Base-by-base conservation (phyloP, 75 land plant genomes). In the Cunninghamia lanceolata region DNA sequence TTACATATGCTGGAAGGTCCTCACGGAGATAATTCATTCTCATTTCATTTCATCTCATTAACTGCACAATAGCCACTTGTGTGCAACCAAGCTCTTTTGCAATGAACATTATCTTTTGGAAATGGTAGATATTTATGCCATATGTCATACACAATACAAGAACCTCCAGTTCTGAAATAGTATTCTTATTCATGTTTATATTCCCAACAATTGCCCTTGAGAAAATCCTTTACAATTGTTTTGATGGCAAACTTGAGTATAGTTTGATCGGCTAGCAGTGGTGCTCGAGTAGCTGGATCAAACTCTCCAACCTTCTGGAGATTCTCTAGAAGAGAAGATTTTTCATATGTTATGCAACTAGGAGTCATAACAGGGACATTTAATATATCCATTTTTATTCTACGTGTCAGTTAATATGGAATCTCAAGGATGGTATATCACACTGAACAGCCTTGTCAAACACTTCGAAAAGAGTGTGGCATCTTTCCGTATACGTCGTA, bases 271-370 rank as follows among this genome's bases (percentile, higher is more conserved):
- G 90, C 85, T 35, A 38, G 21, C 50, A 90, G 76, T 13, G 86
- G 87, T 52, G 87, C 83, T 35, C 91, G 38, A 78, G 91, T 88
- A 14, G 86, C 56, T 25, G 91, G 91, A 83, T 90, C 91, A 66
- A 90, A 90, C 85, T 90, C 84, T 16, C 91, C 91, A n/a, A 90
- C 91, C 91, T 86, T 90, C 53, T 86, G 84, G n/a, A 90, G 88
- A 86, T 90, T 90, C 74, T 90, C 91, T 88, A 90, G 70, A n/a
- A 90, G 83, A 42, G 84, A 83, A 8, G 90, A 87, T 54, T 90
- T 85, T 83, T 90, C 91, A 74, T 90, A 90, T 25, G 90, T 90
- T 53, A 90, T 85, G 42, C 91, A 90, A 77, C 91, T 88, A 39
- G 91, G 91, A 25, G 91, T 90, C 50, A 90, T 88, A n/a, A 90